Base-by-base conservation (phyloP, 495 filamentous ascomycete genomes). In the Aspergillus steynii region DNA sequence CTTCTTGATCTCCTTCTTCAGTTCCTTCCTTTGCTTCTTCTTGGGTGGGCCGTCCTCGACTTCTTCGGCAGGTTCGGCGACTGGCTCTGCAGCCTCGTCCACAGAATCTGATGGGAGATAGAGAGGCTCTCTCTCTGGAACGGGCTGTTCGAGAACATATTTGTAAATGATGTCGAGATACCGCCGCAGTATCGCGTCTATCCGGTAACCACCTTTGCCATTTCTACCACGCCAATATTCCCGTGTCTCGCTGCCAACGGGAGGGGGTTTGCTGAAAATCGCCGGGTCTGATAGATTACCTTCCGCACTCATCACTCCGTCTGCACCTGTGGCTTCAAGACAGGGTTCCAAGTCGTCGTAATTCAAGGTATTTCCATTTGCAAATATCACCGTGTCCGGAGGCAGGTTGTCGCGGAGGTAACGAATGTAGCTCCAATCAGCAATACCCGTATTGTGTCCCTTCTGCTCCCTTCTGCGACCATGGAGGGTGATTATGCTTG, bases 241-340 rank as follows among this genome's bases (percentile, higher is more conserved):
- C 53, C 87, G 80, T 0, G 82, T 85, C 69, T 90, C 88, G 29
- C 84, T 68, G 3, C 88, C 91, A 2, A 79, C 57, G 1, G 81
- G 66, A 1, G 90, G 91, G 12, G 86, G 80, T 50, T 83, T 74
- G 47, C 86, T 86, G 72, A 98, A 98, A 37, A 98, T 89, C 1
- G 87, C 85, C 0, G 95, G 95, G 70, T 99, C 93, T 64, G 88
- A 90, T 1, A 99, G 82, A 67, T 96, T 96, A 2, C 92, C 94
- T 68, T 99, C 95, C 1, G 95, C 95, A 62, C 86, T 92, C 95
- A 99, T 98, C 34, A 99, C 88, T 14, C 83, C 95, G 73, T 99
- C 95, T 1, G 87, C 94, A 14, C 92, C 92, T 0, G 95, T 99
- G n/a, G 79, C 88, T 60, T 85, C 82, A 14, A 98, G 75, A 68